Conservation (phyloP, 106 monocot species). For the Platanthera zijinensis region DNA sequence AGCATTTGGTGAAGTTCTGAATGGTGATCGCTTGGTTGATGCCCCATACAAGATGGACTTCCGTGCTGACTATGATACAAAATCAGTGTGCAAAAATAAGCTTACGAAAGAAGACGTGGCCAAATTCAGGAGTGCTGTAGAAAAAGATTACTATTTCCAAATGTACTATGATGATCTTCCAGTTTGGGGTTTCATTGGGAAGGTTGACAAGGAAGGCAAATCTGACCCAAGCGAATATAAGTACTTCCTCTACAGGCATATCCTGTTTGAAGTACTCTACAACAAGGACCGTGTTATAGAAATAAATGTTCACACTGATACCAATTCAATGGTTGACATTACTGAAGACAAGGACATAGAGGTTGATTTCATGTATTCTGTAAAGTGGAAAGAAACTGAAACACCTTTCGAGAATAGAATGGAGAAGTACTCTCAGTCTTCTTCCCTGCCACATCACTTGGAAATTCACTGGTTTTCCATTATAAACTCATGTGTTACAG, state of each 20-base stretch:
- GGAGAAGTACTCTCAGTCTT: conserved; percentile 56
- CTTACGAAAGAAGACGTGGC: conserved; percentile 43
- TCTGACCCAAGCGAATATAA: conserved; percentile 39
- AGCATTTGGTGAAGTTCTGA: conserved; percentile 50
- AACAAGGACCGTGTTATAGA: conserved; percentile 50
- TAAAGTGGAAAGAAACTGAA: conserved; percentile 43
- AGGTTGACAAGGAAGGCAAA: conserved; percentile 39
- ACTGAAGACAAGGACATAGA: conserved; percentile 44
- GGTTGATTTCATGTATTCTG: conserved; percentile 48
- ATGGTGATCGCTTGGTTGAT: conserved; percentile 56
- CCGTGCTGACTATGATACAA: conserved; percentile 27
- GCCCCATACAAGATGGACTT: conserved; percentile 66
- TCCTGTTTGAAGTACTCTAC: conserved; percentile 40
- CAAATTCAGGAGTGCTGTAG: conserved; percentile 36
- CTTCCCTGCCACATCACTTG: conserved; percentile 32
- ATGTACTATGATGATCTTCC: conserved; percentile 70
- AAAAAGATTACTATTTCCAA: conserved; percentile 56
- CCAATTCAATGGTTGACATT: conserved; percentile 38
- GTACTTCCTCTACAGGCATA: conserved; percentile 39
- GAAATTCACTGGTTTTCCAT: conserved; percentile 71
- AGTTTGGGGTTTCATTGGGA: conserved; percentile 61
- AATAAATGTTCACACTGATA: conserved; percentile 31
- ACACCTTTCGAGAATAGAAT: conserved; percentile 55
- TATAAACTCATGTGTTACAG: conserved; percentile 58
- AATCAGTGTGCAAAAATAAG: conserved; percentile 34